Conservation (phyloP, 441 rosid species). For the Gossypium davidsonii region DNA sequence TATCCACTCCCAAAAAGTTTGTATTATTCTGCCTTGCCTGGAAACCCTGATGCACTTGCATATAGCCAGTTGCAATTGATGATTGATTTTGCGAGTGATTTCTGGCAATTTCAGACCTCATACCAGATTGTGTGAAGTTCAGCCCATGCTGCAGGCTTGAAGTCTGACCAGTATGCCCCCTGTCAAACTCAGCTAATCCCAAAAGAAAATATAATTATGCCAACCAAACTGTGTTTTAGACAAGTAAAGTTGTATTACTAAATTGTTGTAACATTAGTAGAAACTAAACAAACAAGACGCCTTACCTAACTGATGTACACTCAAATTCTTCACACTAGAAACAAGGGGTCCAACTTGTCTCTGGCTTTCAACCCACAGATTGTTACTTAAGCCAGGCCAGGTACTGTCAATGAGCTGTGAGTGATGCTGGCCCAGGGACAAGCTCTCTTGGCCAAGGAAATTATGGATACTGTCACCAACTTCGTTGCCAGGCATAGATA, state of each 20-base stretch:
- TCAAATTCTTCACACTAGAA: slow-evolving; percentile 46
- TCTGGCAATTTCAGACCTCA: slow-evolving; percentile 46
- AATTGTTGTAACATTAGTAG: neutral
- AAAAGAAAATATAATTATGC: slow-evolving; percentile 20
- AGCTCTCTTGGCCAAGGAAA: slow-evolving; percentile 65
- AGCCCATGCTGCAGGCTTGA: slow-evolving; percentile 44
- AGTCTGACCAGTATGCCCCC: slow-evolving; percentile 36
- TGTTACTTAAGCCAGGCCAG: slow-evolving; percentile 53
- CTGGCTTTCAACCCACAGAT: slow-evolving; percentile 48
- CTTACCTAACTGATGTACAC: slow-evolving; percentile 59
- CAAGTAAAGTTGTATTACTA: neutral
- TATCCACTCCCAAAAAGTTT: slow-evolving; percentile 48
- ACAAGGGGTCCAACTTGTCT: slow-evolving; percentile 47
- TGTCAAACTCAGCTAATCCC: slow-evolving; percentile 47
- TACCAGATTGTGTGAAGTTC: slow-evolving; percentile 43
- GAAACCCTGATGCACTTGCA: slow-evolving; percentile 44
- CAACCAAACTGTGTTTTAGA: slow-evolving; percentile 12
- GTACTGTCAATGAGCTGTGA: slow-evolving; percentile 49
- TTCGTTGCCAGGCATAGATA: slow-evolving; percentile 93
- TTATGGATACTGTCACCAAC: slow-evolving; percentile 75
- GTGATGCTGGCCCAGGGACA: slow-evolving; percentile 51
- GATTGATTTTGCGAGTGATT: slow-evolving; percentile 39
- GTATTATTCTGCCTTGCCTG: slow-evolving; percentile 49
- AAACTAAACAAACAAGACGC: neutral
- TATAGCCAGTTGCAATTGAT: slow-evolving; percentile 49